phyloP scores from a whole-genome alignment of 305 asterid genomes.

The Fraxinus dipetala region DNA sequence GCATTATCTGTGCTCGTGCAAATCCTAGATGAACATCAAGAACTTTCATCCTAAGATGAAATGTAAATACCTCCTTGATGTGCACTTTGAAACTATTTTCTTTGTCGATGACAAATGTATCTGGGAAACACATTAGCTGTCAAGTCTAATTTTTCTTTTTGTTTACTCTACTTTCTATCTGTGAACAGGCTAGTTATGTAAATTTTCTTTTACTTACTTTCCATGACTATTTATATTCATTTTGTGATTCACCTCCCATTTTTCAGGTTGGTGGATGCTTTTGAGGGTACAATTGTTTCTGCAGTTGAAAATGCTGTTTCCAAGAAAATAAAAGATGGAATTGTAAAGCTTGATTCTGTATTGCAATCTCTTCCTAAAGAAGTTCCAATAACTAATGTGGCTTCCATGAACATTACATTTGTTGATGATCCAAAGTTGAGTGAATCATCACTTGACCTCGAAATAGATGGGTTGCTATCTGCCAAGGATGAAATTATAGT shows the following conservation, averaged over 20 bases:
- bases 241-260: constrained; percentile 10
- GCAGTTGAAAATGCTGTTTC: constrained; percentile 74
- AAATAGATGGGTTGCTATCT: constrained; percentile 63
- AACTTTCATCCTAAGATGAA: neutral
- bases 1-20: neutral
- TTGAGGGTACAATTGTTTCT: constrained; percentile 52
- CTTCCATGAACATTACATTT: constrained; percentile 61
- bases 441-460: constrained; percentile 57
- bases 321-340: constrained; percentile 51
- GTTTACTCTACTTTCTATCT: neutral
- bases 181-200: neutral
- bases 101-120: neutral
- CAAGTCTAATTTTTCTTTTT: neutral
- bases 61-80: neutral
- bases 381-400: constrained; percentile 52
- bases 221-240: neutral
- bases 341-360: constrained; percentile 49
- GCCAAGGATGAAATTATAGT: constrained; percentile 35
- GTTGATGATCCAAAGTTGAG: constrained; percentile 59
- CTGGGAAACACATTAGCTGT: neutral
- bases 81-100: neutral
- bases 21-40: neutral
- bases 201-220: neutral
- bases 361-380: constrained; percentile 80
- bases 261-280: constrained; percentile 76